Base-by-base conservation (phyloP, 1,284 basidiomycete species). In the Grifola frondosa region DNA sequence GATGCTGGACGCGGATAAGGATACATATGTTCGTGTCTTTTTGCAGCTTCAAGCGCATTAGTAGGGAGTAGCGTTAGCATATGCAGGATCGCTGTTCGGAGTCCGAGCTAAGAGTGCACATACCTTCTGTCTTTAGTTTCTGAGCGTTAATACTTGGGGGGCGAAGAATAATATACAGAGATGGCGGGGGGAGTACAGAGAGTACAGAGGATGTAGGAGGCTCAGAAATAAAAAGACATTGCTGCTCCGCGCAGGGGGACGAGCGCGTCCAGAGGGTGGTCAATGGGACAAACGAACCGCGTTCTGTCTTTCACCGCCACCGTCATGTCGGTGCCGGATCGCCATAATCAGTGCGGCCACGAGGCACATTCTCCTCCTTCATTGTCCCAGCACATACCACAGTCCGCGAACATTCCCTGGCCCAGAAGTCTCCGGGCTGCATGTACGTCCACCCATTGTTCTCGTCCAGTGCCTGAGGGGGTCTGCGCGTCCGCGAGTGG, bases 331-430 rank as follows among this genome's bases (percentile, higher is more conserved):
- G 47, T 6, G 30, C 48, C 34, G 33, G n/a, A 29, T 44, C 20
- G 21, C 44, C 39, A 44, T 36, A 47, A 20, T 30, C n/a, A 37
- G 40, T 17, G 13, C 10, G 24, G 22, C 38, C n/a, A n/a, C n/a
- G n/a, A n/a, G n/a, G n/a, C n/a, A n/a, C n/a, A n/a, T n/a, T n/a
- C n/a, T n/a, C n/a, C n/a, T n/a, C n/a, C n/a, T n/a, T n/a, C n/a
- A n/a, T n/a, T n/a, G n/a, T n/a, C n/a, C n/a, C n/a, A n/a, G n/a
- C n/a, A n/a, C n/a, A n/a, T n/a, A n/a, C n/a, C n/a, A n/a, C n/a
- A n/a, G n/a, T n/a, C n/a, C n/a, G n/a, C n/a, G n/a, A n/a, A n/a
- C n/a, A n/a, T n/a, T n/a, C n/a, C n/a, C n/a, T n/a, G n/a, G n/a
- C n/a, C n/a, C n/a, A n/a, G n/a, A n/a, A n/a, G n/a, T n/a, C n/a